Conservation (phyloP, 148 eudicot genomes). For the Rhododendron ovatum region DNA sequence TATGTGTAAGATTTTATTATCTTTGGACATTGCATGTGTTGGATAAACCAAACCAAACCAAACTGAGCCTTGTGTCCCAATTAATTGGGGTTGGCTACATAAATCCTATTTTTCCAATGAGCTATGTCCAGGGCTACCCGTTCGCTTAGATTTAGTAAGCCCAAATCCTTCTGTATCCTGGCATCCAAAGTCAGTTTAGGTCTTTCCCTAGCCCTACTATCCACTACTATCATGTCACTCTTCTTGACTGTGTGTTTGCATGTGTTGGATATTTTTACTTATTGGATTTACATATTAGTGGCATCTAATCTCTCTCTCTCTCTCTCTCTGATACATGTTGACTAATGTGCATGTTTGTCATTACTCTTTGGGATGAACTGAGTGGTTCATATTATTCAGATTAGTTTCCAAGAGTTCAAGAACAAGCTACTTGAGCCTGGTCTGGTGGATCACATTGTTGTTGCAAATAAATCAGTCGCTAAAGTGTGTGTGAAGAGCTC, state of each 20-base stretch:
- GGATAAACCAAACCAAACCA: background rate
- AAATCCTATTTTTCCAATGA: background rate
- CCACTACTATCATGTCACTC: background rate
- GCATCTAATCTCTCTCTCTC: background rate
- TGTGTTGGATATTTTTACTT: background rate
- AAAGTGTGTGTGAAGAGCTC: slow-evolving; percentile 43
- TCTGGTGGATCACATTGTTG: slow-evolving; percentile 47
- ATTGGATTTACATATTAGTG: background rate
- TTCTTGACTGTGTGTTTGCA: background rate
- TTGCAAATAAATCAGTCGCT: slow-evolving; percentile 45
- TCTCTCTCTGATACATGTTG: too few relatives aligned
- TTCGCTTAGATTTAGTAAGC: background rate
- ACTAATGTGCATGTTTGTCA: background rate
- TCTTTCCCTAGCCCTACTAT: background rate
- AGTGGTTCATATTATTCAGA: slow-evolving; percentile 25
- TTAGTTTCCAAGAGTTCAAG: slow-evolving; percentile 59
- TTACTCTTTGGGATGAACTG: background rate
- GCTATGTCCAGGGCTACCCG: background rate
- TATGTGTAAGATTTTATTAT: background rate
- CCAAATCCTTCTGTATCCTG: background rate
- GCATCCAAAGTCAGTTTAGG: background rate
- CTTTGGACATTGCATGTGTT: background rate
- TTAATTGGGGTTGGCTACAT: background rate
- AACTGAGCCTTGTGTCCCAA: background rate
- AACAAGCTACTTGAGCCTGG: slow-evolving; percentile 56